phyloP scores from a whole-genome alignment of 139 green algal species.

The Trebouxia sp. region DNA sequence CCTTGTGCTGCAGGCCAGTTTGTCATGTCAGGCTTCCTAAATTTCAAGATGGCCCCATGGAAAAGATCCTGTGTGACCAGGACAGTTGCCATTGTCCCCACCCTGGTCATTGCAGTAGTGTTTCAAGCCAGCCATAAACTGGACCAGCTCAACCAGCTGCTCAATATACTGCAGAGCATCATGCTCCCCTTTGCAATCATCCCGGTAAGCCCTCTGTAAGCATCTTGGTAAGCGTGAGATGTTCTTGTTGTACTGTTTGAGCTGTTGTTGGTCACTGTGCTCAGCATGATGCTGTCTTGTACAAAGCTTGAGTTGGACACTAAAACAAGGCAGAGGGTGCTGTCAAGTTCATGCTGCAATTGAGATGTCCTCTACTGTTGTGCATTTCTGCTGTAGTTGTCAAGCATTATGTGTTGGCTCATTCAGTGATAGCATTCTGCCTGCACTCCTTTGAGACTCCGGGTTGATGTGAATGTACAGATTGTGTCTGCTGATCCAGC shows the following conservation, averaged over 20 bases:
- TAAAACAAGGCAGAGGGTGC: too few relatives aligned
- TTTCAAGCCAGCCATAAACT: conserved; percentile 50
- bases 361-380: too few relatives aligned
- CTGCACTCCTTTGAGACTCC: too few relatives aligned
- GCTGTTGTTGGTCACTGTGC: background rate
- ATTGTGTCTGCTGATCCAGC: too few relatives aligned
- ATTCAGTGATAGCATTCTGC: too few relatives aligned
- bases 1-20: conserved; percentile 49
- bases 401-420: too few relatives aligned
- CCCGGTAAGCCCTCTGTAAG: conserved; percentile 32
- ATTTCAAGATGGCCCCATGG: conserved; percentile 46
- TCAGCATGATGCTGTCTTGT: background rate
- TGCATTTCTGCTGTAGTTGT: too few relatives aligned
- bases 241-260: background rate
- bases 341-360: too few relatives aligned
- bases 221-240: background rate
- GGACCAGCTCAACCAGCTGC: conserved; percentile 56
- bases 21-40: conserved; percentile 64
- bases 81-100: conserved; percentile 48
- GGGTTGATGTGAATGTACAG: too few relatives aligned
- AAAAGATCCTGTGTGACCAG: conserved; percentile 48
- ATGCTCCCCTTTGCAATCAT: conserved; percentile 65
- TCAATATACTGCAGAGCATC: conserved; percentile 60
- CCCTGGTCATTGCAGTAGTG: conserved; percentile 40
- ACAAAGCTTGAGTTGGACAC: too few relatives aligned